These are phyloP conservation scores for Tylopilus felleus DNA, from an alignment of 768 basidiomycete genomes.

Conservation along the genomic window DNA sequence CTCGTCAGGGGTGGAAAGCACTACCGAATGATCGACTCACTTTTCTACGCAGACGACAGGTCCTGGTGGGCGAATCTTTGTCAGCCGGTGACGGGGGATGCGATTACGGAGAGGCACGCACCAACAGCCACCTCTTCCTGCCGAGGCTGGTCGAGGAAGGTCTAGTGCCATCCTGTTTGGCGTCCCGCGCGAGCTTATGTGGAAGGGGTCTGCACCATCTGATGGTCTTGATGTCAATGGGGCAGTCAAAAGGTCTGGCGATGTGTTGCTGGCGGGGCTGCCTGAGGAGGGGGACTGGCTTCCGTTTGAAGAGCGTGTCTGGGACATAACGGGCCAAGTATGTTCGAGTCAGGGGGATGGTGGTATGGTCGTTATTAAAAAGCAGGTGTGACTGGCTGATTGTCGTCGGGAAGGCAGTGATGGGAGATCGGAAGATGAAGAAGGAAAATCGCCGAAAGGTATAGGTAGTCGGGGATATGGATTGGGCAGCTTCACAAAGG, in stretches of 20 bases:
- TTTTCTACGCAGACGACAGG: conserved; percentile 79
- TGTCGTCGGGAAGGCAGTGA: conserved; percentile 23
- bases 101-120: conserved; percentile 36
- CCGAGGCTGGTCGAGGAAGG: conserved; percentile 49
- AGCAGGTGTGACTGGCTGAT: conserved; percentile 11
- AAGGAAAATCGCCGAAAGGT: conserved; percentile 28
- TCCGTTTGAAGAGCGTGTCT: conserved; percentile 46
- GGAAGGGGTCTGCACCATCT: conserved; percentile 32
- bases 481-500: conserved; percentile 25
- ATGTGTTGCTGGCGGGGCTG: conserved; percentile 40
- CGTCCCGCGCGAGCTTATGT: conserved; percentile 33
- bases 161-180: conserved; percentile 47
- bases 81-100: conserved; percentile 5
- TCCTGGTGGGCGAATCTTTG: conserved; percentile 44
- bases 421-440: conserved; percentile 27
- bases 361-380: conserved; percentile 28
- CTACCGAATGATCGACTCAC: conserved; percentile 34
- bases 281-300: conserved; percentile 50
- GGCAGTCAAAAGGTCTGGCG: conserved; percentile 40
- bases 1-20: conserved; percentile 1
- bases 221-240: conserved; percentile 36
- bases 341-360: conserved; percentile 22
- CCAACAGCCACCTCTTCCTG: conserved; percentile 79
- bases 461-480: conserved; percentile 29
- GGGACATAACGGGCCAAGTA: conserved; percentile 41